Evolutionary conservation across 2,329 filamentous ascomycete genomes (phyloP).

Genomic region (Aspergillus aculeatinus): DNA sequence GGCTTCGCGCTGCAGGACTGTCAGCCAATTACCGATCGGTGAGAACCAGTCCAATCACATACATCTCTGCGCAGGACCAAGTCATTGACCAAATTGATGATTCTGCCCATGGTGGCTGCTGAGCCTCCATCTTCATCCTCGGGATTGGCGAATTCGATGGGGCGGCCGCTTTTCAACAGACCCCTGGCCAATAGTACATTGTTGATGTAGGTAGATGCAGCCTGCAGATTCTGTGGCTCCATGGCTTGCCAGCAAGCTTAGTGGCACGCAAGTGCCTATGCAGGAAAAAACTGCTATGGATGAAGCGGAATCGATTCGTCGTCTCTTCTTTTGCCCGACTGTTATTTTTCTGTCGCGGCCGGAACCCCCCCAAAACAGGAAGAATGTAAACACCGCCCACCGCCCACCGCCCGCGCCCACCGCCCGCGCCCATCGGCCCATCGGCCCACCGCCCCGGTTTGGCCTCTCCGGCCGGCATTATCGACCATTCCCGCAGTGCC

Average conservation of each 20-base stretch:
- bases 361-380: conserved; percentile 39
- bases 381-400: conserved; percentile 43
- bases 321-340: background rate
- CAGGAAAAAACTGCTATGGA: conserved; percentile 5
- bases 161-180: conserved; percentile 56
- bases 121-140: conserved; percentile 60
- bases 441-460: no score
- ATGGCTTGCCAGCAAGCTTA: conserved; percentile 37
- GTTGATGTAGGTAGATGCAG: conserved; percentile 64
- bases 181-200: conserved; percentile 65
- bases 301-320: background rate
- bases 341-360: conserved; percentile 17
- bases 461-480: conserved; percentile 18
- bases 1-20: conserved; percentile 68
- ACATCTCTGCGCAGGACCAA: conserved; percentile 87
- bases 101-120: conserved; percentile 72
- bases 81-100: conserved; percentile 94
- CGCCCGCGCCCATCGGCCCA: no score
- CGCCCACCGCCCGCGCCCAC: no score
- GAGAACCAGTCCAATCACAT: conserved; percentile 36
- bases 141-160: conserved; percentile 77
- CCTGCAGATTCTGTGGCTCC: conserved; percentile 54
- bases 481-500: conserved; percentile 23
- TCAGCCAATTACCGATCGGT: background rate
- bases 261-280: conserved; percentile 7